Percentiles rank a stretch among this genome's conserved stretches.
These are phyloP conservation scores for Lepiota brunneoincarnata DNA, from an alignment of 768 basidiomycete species.

Conservation along the genomic window DNA sequence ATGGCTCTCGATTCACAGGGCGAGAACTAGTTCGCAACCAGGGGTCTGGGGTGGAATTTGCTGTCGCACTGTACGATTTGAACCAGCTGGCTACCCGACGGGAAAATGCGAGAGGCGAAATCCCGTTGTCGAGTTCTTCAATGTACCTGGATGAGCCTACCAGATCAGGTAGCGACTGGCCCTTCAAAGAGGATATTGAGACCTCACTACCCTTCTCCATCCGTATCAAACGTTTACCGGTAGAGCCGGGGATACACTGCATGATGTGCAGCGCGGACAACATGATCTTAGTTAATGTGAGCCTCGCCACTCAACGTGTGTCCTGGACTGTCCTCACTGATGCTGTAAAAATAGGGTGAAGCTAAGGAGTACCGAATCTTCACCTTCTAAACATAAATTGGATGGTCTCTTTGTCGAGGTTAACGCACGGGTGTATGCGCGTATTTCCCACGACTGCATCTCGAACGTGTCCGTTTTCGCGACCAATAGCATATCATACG, in stretches of 20 bases:
- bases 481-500: slow-evolving; percentile 7
- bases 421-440: background rate
- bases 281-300: slow-evolving; percentile 50
- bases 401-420: background rate
- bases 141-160: slow-evolving; percentile 6
- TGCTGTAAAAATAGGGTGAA: slow-evolving; percentile 6
- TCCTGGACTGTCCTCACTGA: background rate
- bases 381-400: slow-evolving; percentile 22
- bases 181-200: slow-evolving; percentile 39
- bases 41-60: slow-evolving; percentile 13
- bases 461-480: background rate
- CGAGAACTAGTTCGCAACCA: slow-evolving; percentile 34
- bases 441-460: background rate
- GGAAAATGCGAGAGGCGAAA: background rate
- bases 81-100: slow-evolving; percentile 36
- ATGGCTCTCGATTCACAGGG: slow-evolving; percentile 29
- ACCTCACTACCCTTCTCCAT: slow-evolving; percentile 49
- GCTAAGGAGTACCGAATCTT: slow-evolving; percentile 26
- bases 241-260: slow-evolving; percentile 19
- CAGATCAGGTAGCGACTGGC: slow-evolving; percentile 22
- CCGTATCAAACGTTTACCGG: slow-evolving; percentile 24
- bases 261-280: slow-evolving; percentile 59
- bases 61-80: slow-evolving; percentile 48
- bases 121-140: background rate
- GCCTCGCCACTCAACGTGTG: slow-evolving; percentile 17